Evolutionary conservation across 371 early-diverging fungal genomes (phyloP).

Genomic region (Umbelopsis sp.): DNA sequence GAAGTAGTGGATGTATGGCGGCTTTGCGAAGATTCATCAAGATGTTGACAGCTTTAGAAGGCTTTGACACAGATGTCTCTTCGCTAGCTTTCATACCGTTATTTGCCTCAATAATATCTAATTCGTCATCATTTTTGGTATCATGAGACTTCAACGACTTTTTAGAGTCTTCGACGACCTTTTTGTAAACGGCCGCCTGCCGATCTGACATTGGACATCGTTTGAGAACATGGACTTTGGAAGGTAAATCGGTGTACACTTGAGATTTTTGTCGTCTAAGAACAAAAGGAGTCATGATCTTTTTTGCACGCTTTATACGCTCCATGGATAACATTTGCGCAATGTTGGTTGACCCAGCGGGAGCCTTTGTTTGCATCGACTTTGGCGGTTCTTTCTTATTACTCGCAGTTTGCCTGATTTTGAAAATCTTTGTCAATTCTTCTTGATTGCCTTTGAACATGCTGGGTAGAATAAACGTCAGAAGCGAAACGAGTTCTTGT

Average conservation of each 20-base stretch:
- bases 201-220: conserved; percentile 45
- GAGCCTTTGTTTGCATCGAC: conserved; percentile 19
- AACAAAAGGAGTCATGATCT: conserved; percentile 84
- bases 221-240: conserved; percentile 56
- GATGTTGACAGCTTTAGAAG: conserved; percentile 56
- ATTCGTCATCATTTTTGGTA: conserved; percentile 22
- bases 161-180: conserved; percentile 44
- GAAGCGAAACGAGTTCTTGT: conserved; percentile 77
- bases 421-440: conserved; percentile 55
- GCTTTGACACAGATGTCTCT: neutral
- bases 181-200: conserved; percentile 49
- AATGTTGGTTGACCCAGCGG: conserved; percentile 19
- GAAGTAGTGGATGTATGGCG: conserved; percentile 84
- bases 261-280: conserved; percentile 73
- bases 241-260: conserved; percentile 72
- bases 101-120: conserved; percentile 23
- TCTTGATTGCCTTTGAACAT: conserved; percentile 74
- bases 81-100: neutral
- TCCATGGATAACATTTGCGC: conserved; percentile 56
- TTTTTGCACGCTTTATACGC: conserved; percentile 69
- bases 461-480: conserved; percentile 93
- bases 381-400: conserved; percentile 31
- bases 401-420: conserved; percentile 44
- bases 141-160: conserved; percentile 19
- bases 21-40: conserved; percentile 87